Conservation (phyloP, 139 green algal genomes). For the Nannochloris sp. region DNA sequence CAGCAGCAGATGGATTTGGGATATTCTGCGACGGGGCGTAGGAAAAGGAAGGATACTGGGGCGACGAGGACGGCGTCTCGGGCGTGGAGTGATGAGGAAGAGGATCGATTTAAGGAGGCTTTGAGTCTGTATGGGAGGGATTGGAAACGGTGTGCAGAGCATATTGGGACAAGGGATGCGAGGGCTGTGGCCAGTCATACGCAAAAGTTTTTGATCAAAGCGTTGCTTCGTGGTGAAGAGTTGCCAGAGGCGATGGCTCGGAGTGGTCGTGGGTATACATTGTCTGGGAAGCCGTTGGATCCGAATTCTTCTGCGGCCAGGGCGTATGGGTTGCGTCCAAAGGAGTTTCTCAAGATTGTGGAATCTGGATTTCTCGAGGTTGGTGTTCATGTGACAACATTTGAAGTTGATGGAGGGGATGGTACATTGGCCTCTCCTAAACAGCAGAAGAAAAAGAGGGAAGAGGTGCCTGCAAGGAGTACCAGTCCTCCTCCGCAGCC, state of each 20-base stretch:
- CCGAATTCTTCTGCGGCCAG: slow-evolving; percentile 53
- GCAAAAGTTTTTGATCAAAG: slow-evolving; percentile 77
- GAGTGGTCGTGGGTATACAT: slow-evolving; percentile 25
- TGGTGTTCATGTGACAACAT: slow-evolving; percentile 26
- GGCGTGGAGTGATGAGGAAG: slow-evolving; percentile 63
- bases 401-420: slow-evolving; percentile 16
- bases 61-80: slow-evolving; percentile 29
- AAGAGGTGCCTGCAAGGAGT: neutral
- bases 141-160: slow-evolving; percentile 48
- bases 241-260: slow-evolving; percentile 35
- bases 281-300: slow-evolving; percentile 64
- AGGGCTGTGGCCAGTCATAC: slow-evolving; percentile 52
- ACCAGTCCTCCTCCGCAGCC: slow-evolving; percentile 10
- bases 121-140: slow-evolving; percentile 52
- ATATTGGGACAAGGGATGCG: slow-evolving; percentile 53
- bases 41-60: slow-evolving; percentile 64
- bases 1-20: slow-evolving; percentile 18
- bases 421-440: neutral
- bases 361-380: slow-evolving; percentile 8
- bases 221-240: slow-evolving; percentile 56
- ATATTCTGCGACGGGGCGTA: slow-evolving; percentile 38
- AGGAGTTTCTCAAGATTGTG: slow-evolving; percentile 32
- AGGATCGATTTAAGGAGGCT: slow-evolving; percentile 52
- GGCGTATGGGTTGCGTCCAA: slow-evolving; percentile 66
- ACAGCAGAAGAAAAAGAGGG: neutral